phyloP scores from a whole-genome alignment of 345 rosid genomes.

The Sonneratia caseolaris region DNA sequence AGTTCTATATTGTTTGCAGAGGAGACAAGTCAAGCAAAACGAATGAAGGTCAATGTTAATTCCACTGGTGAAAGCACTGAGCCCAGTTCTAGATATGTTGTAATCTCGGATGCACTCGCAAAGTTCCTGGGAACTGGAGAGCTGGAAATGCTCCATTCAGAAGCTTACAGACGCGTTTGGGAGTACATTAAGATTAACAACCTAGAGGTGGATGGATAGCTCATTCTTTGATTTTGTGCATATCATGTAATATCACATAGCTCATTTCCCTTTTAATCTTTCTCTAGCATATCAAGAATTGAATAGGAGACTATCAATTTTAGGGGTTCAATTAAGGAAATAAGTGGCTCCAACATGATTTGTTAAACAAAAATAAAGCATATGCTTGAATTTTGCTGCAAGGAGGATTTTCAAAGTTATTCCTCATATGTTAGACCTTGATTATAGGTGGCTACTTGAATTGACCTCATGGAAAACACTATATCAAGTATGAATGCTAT shows the following conservation, averaged over 20 bases:
- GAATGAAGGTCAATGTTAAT: slow-evolving; percentile 21
- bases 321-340: too few relatives aligned
- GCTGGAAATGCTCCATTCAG: slow-evolving; percentile 25
- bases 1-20: slow-evolving; percentile 26
- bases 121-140: slow-evolving; percentile 23
- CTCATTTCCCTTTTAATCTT: neutral
- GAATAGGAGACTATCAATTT: neutral
- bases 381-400: neutral
- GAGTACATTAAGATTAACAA: slow-evolving; percentile 23
- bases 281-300: neutral
- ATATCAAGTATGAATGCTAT: neutral
- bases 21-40: slow-evolving; percentile 68
- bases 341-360: too few relatives aligned
- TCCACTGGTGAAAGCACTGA: slow-evolving; percentile 5
- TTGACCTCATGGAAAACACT: too few relatives aligned
- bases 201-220: slow-evolving; percentile 15
- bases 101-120: slow-evolving; percentile 27
- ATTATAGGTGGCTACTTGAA: too few relatives aligned
- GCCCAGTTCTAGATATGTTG: slow-evolving; percentile 8
- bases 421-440: too few relatives aligned
- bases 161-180: slow-evolving; percentile 18
- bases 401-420: neutral
- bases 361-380: too few relatives aligned
- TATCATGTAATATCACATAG: neutral
- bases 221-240: neutral